Evolutionary conservation across 352 stramenopile species (phyloP).

Genomic region (Phytophthora aleatoria): DNA sequence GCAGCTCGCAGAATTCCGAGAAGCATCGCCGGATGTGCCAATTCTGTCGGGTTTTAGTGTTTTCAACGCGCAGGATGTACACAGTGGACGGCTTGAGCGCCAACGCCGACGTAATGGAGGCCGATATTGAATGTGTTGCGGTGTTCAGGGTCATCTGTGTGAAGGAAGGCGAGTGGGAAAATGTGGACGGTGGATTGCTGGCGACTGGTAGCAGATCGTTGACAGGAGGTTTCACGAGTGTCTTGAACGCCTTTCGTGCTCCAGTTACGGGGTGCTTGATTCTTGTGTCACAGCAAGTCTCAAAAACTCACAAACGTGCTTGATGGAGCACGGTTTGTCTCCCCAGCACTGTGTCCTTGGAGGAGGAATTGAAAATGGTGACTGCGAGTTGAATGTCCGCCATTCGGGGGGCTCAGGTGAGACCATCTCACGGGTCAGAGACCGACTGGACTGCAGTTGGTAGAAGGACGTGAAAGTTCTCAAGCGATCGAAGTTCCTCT

Average conservation of each 20-base stretch:
- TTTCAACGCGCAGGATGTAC: slow-evolving; percentile 72
- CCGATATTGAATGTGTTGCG: slow-evolving; percentile 53
- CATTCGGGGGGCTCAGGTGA: slow-evolving; percentile 17
- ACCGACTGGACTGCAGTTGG: slow-evolving; percentile 22
- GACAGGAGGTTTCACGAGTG: slow-evolving; percentile 21
- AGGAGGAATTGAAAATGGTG: slow-evolving; percentile 23
- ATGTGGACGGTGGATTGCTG: slow-evolving; percentile 11
- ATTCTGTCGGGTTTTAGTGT: slow-evolving; percentile 40
- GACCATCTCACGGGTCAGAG: slow-evolving; percentile 24
- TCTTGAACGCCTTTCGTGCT: slow-evolving; percentile 19
- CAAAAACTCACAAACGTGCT: no score
- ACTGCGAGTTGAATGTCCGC: slow-evolving; percentile 26
- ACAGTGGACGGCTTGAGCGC: slow-evolving; percentile 77
- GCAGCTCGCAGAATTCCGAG: slow-evolving; percentile 75
- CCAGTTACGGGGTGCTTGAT: slow-evolving; percentile 30
- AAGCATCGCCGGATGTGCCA: slow-evolving; percentile 80
- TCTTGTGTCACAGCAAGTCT: background rate
- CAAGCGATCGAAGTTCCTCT: background rate
- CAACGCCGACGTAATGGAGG: slow-evolving; percentile 67
- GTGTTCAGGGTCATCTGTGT: slow-evolving; percentile 41
- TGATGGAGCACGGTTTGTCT: background rate
- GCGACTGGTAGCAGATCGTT: slow-evolving; percentile 1
- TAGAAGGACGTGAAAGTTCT: slow-evolving; percentile 17
- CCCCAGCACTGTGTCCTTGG: background rate
- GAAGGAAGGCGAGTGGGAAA: slow-evolving; percentile 16